A percentile compares a stretch with the other conserved stretches of the same genome.
Conservation (phyloP, 1,284 basidiomycete species). For the Pascua sp. region DNA sequence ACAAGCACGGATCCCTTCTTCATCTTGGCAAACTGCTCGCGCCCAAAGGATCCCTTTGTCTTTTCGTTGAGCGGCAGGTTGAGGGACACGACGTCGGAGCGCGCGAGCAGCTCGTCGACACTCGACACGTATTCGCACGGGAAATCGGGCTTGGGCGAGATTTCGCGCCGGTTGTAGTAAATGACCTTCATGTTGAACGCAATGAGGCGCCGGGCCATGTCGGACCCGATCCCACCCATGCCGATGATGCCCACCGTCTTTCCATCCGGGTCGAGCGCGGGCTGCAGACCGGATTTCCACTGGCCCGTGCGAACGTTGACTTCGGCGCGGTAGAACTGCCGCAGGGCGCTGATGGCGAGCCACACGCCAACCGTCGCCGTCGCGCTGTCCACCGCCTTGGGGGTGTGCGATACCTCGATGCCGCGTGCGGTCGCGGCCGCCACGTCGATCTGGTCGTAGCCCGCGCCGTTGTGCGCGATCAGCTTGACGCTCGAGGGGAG, state of each 20-base stretch:
- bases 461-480: conserved; percentile 90
- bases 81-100: conserved; percentile 69
- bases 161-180: conserved; percentile 71
- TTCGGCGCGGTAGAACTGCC: conserved; percentile 72
- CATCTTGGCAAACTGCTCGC: conserved; percentile 71
- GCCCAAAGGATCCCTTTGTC: conserved; percentile 72
- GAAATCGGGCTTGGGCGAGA: conserved; percentile 61
- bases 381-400: conserved; percentile 83
- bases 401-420: conserved; percentile 84
- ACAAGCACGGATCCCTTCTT: conserved; percentile 77
- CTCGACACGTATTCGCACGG: conserved; percentile 65
- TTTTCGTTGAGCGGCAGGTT: conserved; percentile 58
- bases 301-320: conserved; percentile 58
- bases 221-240: conserved; percentile 77
- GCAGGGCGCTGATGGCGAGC: conserved; percentile 75
- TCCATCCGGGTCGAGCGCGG: conserved; percentile 70
- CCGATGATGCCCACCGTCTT: conserved; percentile 81
- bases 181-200: conserved; percentile 69
- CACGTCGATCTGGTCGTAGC: conserved; percentile 82
- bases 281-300: conserved; percentile 58
- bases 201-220: conserved; percentile 43
- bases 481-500: conserved; percentile 69
- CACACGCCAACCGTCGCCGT: conserved; percentile 86
- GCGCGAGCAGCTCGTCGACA: conserved; percentile 67
- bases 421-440: conserved; percentile 67